Evolutionary conservation across 345 rosid genomes (phyloP), one percentile per base, ranked within the genome.

Genomic region (Psidium friedrichsthalianum): DNA sequence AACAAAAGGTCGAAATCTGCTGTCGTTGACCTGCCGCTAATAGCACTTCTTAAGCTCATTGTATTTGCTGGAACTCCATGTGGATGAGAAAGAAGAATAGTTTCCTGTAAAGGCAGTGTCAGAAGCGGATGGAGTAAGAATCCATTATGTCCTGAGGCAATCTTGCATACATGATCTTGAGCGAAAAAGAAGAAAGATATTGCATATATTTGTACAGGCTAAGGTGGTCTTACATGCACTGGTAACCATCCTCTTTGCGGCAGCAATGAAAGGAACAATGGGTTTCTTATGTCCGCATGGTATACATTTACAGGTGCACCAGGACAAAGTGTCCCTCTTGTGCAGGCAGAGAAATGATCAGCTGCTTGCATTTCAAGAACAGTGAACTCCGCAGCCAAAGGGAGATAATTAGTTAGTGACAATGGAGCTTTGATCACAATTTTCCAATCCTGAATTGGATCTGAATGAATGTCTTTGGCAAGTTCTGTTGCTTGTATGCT

Each of bases 171-270:
- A 69, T 36, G 40, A 36, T 69, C 47, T 49, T 53, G 27, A 14
- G 56, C 83, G 49, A n/a, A 14, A 76, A 16, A 57, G 83, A 81
- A 29, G 42, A 56, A 83, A 44, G 20, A 83, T n/a, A 69, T 58
- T 82, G 54, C 85, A 83, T 49, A 82, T 69, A 81, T 82, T 64
- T 53, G 47, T 36, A 36, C 2, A 32, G 80, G 80, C 80, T 69
- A 18, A 69, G 80, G 25, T 36, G 83, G 84, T 88, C 91, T 91
- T 88, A 96, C 99, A 84, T 90, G 91, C 89, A 92, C 85, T 78
- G 98, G 98, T 51, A 92, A 90, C 99, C 99, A 97, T 87, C 96
- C 98, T 85, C 93, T 90, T 86, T 92, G 98, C 40, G 98, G 99
- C 87, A 94, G 92, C 84, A 97, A 90, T 54, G 98, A 91, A 57